phyloP scores from a whole-genome alignment of 1,284 basidiomycete genomes.

The Pascua guehoae region DNA sequence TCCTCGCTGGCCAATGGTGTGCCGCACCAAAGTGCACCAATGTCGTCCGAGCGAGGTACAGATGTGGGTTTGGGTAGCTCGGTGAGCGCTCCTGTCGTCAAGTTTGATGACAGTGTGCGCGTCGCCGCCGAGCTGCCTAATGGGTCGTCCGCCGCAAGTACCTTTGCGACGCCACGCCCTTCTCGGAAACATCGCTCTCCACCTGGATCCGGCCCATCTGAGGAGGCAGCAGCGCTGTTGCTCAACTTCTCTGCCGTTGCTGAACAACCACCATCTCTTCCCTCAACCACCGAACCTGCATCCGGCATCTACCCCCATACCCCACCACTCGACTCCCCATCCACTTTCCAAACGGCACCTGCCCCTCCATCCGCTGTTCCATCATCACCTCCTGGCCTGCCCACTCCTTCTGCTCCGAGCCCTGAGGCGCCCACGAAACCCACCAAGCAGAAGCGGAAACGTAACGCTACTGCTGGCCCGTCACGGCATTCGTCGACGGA shows the following conservation, averaged over 20 bases:
- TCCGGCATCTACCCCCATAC: constrained; percentile 24
- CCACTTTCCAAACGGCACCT: background rate
- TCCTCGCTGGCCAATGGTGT: too few relatives aligned
- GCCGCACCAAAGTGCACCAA: too few relatives aligned
- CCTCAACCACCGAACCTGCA: constrained; percentile 6
- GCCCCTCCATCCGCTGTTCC: constrained; percentile 9
- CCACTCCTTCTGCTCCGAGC: constrained; percentile 15
- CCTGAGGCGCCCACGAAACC: constrained; percentile 23
- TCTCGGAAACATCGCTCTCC: constrained; percentile 3
- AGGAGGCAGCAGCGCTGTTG: constrained; percentile 30
- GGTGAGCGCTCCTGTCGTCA: too few relatives aligned
- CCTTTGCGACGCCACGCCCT: background rate
- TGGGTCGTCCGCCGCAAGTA: too few relatives aligned
- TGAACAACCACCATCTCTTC: constrained; percentile 3
- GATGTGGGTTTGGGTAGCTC: too few relatives aligned
- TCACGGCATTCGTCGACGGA: constrained; percentile 29
- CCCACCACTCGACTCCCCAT: constrained; percentile 28
- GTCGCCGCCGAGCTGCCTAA: too few relatives aligned
- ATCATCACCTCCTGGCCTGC: constrained; percentile 14
- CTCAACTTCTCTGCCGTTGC: constrained; percentile 28
- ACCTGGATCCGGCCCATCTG: constrained; percentile 15
- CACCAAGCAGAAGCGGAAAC: constrained; percentile 34
- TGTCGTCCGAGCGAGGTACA: too few relatives aligned
- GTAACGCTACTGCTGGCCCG: constrained; percentile 32
- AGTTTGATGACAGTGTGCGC: too few relatives aligned